Evolutionary conservation across 345 rosid species (phyloP).

Genomic region (Eucalyptus curtisii): DNA sequence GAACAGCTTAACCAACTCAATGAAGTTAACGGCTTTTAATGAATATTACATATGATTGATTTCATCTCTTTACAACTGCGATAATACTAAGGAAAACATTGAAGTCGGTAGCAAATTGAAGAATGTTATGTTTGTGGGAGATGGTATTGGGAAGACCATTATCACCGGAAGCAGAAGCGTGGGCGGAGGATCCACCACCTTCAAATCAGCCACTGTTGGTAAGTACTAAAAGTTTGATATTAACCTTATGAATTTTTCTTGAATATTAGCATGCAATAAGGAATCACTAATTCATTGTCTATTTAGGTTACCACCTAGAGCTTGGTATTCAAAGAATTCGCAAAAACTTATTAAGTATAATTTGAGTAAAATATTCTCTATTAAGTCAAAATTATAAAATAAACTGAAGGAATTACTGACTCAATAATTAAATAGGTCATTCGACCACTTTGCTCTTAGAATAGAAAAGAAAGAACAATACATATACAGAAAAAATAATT

Average conservation of each 20-base stretch:
- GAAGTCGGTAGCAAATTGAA: slow-evolving; percentile 32
- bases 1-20: not conserved
- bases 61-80: not conserved
- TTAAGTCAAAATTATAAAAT: no score
- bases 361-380: not conserved
- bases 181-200: slow-evolving; percentile 82
- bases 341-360: not conserved
- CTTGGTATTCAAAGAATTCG: no score
- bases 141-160: slow-evolving; percentile 62
- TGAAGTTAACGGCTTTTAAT: not conserved
- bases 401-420: not conserved
- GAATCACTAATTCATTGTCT: not conserved
- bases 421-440: not conserved
- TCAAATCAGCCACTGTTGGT: slow-evolving; percentile 90
- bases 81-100: slow-evolving; percentile 27
- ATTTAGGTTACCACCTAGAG: not conserved
- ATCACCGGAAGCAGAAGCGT: slow-evolving; percentile 88
- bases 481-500: no score
- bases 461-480: not conserved
- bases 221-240: slow-evolving; percentile 3
- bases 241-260: not conserved
- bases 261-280: not conserved
- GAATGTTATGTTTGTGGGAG: slow-evolving; percentile 80
- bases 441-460: not conserved
- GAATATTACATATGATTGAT: not conserved